Evolutionary conservation across 169 alveolate genomes (phyloP), one percentile per base, ranked within the genome.

Genomic region (Plasmodium adleri): DNA sequence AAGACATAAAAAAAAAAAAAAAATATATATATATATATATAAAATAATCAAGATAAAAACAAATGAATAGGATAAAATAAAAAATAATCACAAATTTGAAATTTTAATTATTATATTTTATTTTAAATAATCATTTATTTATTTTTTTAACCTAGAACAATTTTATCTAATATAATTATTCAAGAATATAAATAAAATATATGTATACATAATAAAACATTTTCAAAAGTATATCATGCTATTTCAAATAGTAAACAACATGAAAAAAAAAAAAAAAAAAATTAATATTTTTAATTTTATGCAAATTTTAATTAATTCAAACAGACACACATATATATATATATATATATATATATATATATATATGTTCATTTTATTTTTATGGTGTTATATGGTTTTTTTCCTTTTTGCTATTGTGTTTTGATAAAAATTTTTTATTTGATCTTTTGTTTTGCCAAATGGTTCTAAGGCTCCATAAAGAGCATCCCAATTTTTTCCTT

Each of bases 401-500:
- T 71, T 64, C 54, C 28, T 66, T 59, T 67, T 50, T 20, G 67
- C 89, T 64, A 78, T 78, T 45, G 74, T 24, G 28, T 90, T 90
- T 56, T 90, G 94, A 52, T 90, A 90, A 63, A 80, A 90, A 72
- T 90, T 90, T 56, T 90, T 90, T 15, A 90, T 74, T 67, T 90
- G 94, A 26, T 90, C 94, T 74, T 75, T 66, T 0, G 94, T 70
- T 83, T 90, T 90, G 6, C 94, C 94, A 80, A 72, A 90, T 5
- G 92, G 83, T n/a, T 72, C 56, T 52, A 90, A 52, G 0, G 92
- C 94, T 28, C 10, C 56, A 28, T 26, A 73, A 28, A 90, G 56
- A 64, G 90, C 56, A 20, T 50, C 75, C 94, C 94, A 90, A 66
- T 90, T 89, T 66, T 90, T 90, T 50, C 94, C 94, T 24, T 90